Evolutionary conservation across 2,329 filamentous ascomycete genomes (phyloP), one percentile per base, ranked within the genome.

Genomic region (Fusarium anthophilum): DNA sequence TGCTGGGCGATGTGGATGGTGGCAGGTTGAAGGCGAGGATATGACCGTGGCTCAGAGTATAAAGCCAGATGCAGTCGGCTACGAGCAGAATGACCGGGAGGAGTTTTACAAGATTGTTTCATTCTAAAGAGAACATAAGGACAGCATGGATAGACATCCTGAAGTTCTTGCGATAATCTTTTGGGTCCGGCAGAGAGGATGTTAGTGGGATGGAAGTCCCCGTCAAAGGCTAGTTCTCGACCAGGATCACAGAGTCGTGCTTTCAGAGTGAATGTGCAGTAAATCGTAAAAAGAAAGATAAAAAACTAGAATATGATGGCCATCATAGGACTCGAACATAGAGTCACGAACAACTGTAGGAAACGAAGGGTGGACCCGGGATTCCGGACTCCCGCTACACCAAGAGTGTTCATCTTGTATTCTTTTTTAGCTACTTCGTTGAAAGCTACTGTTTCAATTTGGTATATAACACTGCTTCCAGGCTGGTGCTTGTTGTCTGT

Each of bases 311-410:
- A n/a, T 28, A 14, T 14, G 24, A 39, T 28, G 51, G 51, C 14
- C 35, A 39, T 54, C 35, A 54, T 20, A 28, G 51, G 51, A 39
- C 51, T 54, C 51, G 51, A 54, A 54, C 24, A 39, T 22, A 26
- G 51, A 54, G 35, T 37, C 51, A 22, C 6, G 22, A 22, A 26
- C 24, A 50, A 54, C 35, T 22, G 35, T 17, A 39, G 5, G 24
- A 28, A 54, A 39, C 51, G 51, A 54, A 54, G 35, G 35, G 35
- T 39, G 24, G 51, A 26, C 3, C 11, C 24, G 20, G 51, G 51
- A 54, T 54, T 54, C 51, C 51, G 51, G 35, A 54, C 35, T 54
- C 51, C 20, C 35, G 51, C 51, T 54, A 54, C 51, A 39, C 35
- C 24, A 54, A 28, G 12, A 22, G 8, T 35, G 14, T 18, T 39